Evolutionary conservation across 495 filamentous ascomycete species (phyloP).

Genomic region (Xylaria palmicola): DNA sequence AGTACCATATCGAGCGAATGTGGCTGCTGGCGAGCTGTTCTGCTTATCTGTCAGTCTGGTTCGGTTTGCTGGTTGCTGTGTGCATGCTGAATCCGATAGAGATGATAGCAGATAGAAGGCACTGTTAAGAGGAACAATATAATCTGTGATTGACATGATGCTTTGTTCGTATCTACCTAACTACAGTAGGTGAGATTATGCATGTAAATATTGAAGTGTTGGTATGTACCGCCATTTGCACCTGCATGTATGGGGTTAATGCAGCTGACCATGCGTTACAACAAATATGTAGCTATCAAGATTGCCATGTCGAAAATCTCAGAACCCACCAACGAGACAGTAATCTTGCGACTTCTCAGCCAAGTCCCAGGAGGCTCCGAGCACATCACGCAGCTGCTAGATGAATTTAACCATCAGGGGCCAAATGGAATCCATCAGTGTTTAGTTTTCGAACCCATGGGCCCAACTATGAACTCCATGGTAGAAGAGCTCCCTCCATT

Average conservation of each 20-base stretch:
- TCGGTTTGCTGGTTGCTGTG: too few relatives aligned
- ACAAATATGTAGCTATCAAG: slow-evolving; percentile 41
- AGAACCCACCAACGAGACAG: slow-evolving; percentile 22
- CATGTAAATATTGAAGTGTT: too few relatives aligned
- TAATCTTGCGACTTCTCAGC: slow-evolving; percentile 22
- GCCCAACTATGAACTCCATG: slow-evolving; percentile 39
- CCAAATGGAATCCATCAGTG: slow-evolving; percentile 52
- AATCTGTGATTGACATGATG: too few relatives aligned
- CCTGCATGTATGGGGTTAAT: not conserved
- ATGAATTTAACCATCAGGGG: slow-evolving; percentile 42
- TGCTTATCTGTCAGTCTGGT: too few relatives aligned
- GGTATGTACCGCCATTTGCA: too few relatives aligned
- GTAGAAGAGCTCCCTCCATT: slow-evolving; percentile 34
- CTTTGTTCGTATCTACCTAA: too few relatives aligned
- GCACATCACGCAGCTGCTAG: slow-evolving; percentile 37
- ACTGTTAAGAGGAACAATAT: too few relatives aligned
- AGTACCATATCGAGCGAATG: too few relatives aligned
- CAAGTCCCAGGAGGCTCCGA: not conserved
- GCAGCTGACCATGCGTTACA: slow-evolving; percentile 13
- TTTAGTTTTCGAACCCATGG: slow-evolving; percentile 51
- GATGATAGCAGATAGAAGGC: too few relatives aligned
- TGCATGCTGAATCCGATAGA: too few relatives aligned
- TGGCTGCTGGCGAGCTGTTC: too few relatives aligned
- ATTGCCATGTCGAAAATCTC: slow-evolving; percentile 31
- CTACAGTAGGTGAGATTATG: too few relatives aligned